Evolutionary conservation across 257 asterid species (phyloP).

Genomic region (Solanum acaule): DNA sequence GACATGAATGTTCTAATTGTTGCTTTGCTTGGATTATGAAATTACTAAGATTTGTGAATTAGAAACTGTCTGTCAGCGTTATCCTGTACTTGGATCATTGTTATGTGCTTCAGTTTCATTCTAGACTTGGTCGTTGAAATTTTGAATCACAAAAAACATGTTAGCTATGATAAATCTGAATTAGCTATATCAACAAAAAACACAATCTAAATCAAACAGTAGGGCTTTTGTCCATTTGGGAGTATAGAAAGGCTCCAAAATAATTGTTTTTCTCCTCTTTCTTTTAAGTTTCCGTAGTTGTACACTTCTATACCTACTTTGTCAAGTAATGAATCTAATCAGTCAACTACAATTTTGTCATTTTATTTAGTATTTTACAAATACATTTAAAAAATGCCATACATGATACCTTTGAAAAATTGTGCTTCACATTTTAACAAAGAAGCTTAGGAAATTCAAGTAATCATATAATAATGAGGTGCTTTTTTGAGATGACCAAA

Average conservation of each 20-base stretch:
- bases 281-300: not conserved
- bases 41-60: no score
- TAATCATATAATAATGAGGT: not conserved
- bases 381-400: not conserved
- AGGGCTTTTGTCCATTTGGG: not conserved
- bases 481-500: not conserved
- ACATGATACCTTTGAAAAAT: not conserved
- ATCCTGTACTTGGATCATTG: no score
- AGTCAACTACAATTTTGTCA: not conserved
- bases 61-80: no score
- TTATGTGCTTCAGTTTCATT: no score
- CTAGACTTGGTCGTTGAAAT: no score
- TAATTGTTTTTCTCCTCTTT: not conserved
- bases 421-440: not conserved
- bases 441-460: not conserved
- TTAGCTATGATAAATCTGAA: not conserved
- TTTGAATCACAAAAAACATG: no score
- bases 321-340: not conserved
- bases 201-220: no score
- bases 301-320: no score
- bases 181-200: no score
- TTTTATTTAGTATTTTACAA: not conserved
- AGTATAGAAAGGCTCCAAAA: not conserved
- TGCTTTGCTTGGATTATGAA: no score
- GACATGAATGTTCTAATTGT: no score